These are phyloP conservation scores for Massarina eburnea DNA, from an alignment of 2,329 filamentous ascomycete genomes.

Conservation along the genomic window DNA sequence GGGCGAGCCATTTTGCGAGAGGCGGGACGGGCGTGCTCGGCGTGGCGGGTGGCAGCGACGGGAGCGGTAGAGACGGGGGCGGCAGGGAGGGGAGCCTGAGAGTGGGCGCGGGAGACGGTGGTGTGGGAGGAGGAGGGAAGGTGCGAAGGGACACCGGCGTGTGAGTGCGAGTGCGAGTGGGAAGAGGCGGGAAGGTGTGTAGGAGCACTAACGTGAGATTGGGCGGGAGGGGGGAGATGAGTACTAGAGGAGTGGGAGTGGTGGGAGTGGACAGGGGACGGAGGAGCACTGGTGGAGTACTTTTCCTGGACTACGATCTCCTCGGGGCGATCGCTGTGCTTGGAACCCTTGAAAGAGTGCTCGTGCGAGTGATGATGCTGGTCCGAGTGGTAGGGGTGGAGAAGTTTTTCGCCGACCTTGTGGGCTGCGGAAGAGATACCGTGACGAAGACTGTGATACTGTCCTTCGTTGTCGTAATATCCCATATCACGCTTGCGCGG, in stretches of 20 bases:
- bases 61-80: conserved; percentile 85
- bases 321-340: conserved; percentile 42
- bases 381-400: conserved; percentile 64
- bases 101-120: conserved; percentile 45
- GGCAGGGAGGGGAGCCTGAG: conserved; percentile 16
- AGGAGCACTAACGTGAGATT: conserved; percentile 29
- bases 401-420: conserved; percentile 60
- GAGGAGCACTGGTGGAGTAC: conserved; percentile 30
- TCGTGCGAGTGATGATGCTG: conserved; percentile 50
- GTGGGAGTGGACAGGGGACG: conserved; percentile 24
- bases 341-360: conserved; percentile 39
- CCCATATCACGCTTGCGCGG: conserved; percentile 66
- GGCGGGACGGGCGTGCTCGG: conserved; percentile 15
- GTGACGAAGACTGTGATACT: conserved; percentile 74
- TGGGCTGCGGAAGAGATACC: conserved; percentile 65
- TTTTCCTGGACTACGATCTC: conserved; percentile 54
- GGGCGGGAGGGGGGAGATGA: conserved; percentile 35
- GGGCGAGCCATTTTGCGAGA: conserved; percentile 56
- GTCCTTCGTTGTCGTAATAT: conserved; percentile 78
- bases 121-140: conserved; percentile 38
- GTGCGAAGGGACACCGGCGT: conserved; percentile 53
- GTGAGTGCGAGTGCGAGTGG: conserved; percentile 44
- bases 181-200: conserved; percentile 33
- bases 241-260: conserved; percentile 30
- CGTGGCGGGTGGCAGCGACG: conserved; percentile 19